Percentiles rank a stretch among this genome's conserved stretches.
Evolutionary conservation across 352 stramenopile species (phyloP).

Genomic region (Aphanomyces stellatus): DNA sequence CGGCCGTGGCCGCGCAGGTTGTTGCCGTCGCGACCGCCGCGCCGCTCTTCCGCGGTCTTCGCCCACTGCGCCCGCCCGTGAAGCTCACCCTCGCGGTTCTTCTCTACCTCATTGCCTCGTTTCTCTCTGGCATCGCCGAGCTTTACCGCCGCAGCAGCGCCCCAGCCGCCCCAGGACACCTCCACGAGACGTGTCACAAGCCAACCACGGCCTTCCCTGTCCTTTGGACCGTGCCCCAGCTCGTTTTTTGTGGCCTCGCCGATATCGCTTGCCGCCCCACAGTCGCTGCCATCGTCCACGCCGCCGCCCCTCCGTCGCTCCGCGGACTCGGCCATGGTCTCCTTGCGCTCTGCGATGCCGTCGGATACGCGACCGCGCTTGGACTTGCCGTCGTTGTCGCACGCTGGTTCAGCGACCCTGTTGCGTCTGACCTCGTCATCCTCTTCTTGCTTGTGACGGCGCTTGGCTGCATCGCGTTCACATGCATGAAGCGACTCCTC

Average conservation of each 20-base stretch:
- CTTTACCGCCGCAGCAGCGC: conserved; percentile 50
- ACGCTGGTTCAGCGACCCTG: neutral
- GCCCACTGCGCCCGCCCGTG: neutral
- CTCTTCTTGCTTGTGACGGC: neutral
- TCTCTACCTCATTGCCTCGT: conserved; percentile 26
- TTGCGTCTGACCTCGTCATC: neutral
- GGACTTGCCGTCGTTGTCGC: neutral
- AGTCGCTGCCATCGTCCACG: neutral
- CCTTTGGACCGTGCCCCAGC: neutral
- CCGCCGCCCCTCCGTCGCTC: neutral
- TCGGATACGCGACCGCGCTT: neutral
- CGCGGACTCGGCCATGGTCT: neutral
- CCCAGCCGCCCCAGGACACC: neutral
- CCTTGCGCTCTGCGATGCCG: neutral
- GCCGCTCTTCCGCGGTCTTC: neutral
- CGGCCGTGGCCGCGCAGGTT: neutral
- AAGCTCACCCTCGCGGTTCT: conserved; percentile 1
- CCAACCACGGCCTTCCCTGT: neutral
- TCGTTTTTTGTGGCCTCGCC: neutral
- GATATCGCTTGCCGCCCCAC: neutral
- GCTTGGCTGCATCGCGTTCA: neutral
- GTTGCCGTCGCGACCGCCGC: neutral
- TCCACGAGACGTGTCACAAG: conserved; percentile 6
- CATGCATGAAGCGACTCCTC: conserved; percentile 10
- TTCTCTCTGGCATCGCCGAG: conserved; percentile 65